Evolutionary conservation across 1,284 basidiomycete species (phyloP).

Genomic region (Trichosporon ovoides): DNA sequence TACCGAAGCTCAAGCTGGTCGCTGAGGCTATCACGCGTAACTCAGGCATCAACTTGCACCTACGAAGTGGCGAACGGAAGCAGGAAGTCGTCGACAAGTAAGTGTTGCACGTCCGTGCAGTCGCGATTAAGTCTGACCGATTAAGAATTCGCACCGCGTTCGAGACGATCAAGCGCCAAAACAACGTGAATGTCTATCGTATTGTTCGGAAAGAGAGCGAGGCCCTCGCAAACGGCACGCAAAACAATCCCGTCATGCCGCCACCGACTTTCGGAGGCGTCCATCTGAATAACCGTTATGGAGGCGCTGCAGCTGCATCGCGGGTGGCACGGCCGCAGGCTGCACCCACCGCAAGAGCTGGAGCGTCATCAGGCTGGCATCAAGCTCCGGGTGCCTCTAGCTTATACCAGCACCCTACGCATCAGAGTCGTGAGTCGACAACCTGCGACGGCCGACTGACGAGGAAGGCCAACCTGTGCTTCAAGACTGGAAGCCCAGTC

Average conservation of each 20-base stretch:
- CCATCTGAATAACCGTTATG: not conserved
- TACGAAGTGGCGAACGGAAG: constrained; percentile 35
- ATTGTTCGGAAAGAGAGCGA: constrained; percentile 24
- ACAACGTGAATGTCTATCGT: constrained; percentile 20
- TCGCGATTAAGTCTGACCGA: not conserved
- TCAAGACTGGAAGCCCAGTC: constrained; percentile 44
- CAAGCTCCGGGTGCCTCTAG: not conserved
- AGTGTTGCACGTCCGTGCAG: constrained; percentile 9
- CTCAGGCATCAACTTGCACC: constrained; percentile 17
- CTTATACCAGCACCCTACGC: not conserved
- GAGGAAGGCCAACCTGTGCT: constrained; percentile 15
- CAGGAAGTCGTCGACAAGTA: constrained; percentile 38
- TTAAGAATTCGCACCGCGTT: constrained; percentile 28
- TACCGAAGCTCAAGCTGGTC: constrained; percentile 30
- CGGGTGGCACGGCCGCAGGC: not conserved
- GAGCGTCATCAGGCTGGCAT: not conserved
- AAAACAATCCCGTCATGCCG: constrained; percentile 4
- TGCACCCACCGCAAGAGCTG: not conserved
- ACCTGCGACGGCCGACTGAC: not conserved
- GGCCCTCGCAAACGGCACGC: constrained; percentile 10
- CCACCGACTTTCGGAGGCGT: constrained; percentile 24
- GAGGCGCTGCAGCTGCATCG: constrained; percentile 1
- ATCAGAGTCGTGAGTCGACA: not conserved
- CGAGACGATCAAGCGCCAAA: constrained; percentile 19
- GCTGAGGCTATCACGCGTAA: constrained; percentile 21